These are phyloP conservation scores for Monotropa hypopitys DNA, from an alignment of 179 eudicot species.

Conservation along the genomic window DNA sequence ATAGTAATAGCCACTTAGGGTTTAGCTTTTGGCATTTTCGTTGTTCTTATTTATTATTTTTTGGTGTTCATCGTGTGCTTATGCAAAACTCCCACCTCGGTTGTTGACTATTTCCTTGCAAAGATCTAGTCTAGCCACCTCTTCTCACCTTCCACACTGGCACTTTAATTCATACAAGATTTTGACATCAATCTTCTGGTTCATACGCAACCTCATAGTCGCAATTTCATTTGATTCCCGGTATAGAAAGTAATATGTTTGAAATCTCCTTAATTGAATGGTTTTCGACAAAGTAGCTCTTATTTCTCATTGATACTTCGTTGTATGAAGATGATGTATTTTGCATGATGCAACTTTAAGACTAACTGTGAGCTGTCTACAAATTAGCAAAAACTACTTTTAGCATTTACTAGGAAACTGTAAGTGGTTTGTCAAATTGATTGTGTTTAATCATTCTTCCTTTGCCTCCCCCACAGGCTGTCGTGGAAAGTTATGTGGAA, in stretches of 20 bases:
- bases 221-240: background rate
- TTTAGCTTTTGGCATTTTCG: background rate
- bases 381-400: too few relatives aligned
- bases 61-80: background rate
- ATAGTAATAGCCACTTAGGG: background rate
- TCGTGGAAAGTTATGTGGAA: constrained; percentile 77
- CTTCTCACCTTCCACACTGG: background rate
- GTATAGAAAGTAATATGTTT: background rate
- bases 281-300: background rate
- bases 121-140: background rate
- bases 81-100: background rate
- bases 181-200: background rate
- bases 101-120: background rate
- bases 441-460: background rate
- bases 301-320: background rate
- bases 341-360: too few relatives aligned
- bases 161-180: background rate
- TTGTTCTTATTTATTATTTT: background rate
- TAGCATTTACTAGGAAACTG: too few relatives aligned
- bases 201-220: background rate
- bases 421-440: background rate
- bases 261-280: background rate
- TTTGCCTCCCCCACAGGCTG: constrained; percentile 39
- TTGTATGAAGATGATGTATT: background rate
- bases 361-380: too few relatives aligned